A percentile compares a stretch with the other conserved stretches of the same genome.
Evolutionary conservation across 179 eudicot genomes (phyloP).

Genomic region (Patellifolia procumbens): DNA sequence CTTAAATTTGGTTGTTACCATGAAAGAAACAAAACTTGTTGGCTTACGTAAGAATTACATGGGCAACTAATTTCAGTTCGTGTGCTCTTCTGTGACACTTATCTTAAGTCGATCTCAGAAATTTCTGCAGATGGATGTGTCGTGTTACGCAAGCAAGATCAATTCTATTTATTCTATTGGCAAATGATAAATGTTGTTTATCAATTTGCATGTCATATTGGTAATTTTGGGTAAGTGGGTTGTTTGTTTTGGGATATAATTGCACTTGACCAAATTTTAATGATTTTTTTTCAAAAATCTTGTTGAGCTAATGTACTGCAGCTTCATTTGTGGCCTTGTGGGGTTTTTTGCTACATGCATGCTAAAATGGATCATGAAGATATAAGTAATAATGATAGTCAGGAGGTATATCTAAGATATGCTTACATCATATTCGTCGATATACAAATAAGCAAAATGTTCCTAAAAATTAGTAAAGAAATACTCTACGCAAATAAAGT

Average conservation of each 20-base stretch:
- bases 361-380: not conserved
- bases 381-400: too few species aligned
- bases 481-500: too few species aligned
- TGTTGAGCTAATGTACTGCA: not conserved
- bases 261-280: not conserved
- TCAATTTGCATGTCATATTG: too few species aligned
- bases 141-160: slow-evolving; percentile 16
- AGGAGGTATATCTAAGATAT: too few species aligned
- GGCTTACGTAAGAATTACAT: slow-evolving; percentile 15
- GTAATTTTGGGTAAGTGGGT: slow-evolving; percentile 14
- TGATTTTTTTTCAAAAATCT: not conserved
- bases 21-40: not conserved
- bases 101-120: slow-evolving; percentile 17
- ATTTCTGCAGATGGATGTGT: slow-evolving; percentile 5
- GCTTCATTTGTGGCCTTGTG: not conserved
- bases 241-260: slow-evolving; percentile 16
- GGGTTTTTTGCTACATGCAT: not conserved
- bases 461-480: too few species aligned
- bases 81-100: slow-evolving; percentile 20
- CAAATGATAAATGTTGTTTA: too few species aligned
- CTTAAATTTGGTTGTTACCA: slow-evolving; percentile 19
- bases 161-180: not conserved
- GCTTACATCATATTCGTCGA: too few species aligned
- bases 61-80: slow-evolving; percentile 9
- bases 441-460: too few species aligned